Percentiles rank a stretch among this genome's conserved stretches.
phyloP scores from a whole-genome alignment of 2,329 filamentous ascomycete species.

The Ophiosphaerella korrae region DNA sequence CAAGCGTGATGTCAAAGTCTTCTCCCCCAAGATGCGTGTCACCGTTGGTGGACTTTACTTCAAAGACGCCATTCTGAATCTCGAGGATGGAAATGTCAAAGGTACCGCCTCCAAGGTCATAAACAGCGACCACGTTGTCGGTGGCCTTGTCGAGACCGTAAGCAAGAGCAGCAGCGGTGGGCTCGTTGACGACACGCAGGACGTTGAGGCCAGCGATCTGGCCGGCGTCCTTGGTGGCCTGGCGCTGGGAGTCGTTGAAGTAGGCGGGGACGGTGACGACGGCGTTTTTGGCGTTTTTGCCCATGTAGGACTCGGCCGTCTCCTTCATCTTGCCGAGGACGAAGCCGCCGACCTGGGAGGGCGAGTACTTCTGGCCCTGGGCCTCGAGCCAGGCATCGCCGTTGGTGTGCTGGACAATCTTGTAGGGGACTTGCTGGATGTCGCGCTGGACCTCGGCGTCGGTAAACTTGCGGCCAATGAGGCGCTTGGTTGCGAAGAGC shows the following conservation, averaged over 20 bases:
- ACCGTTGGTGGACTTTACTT: conserved; percentile 99
- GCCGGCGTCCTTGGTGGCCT: conserved; percentile 97
- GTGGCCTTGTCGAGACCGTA: conserved; percentile 96
- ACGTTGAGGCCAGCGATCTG: conserved; percentile 96
- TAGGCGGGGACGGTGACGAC: conserved; percentile 97
- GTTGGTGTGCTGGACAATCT: conserved; percentile 96
- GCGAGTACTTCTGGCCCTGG: conserved; percentile 93
- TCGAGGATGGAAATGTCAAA: conserved; percentile 99
- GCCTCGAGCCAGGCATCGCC: conserved; percentile 96
- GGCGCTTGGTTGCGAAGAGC: conserved; percentile 96
- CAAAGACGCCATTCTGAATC: conserved; percentile 97
- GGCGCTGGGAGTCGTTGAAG: conserved; percentile 98
- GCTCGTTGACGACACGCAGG: conserved; percentile 97
- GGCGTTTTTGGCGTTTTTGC: conserved; percentile 90
- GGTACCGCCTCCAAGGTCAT: conserved; percentile 97
- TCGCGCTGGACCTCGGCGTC: conserved; percentile 94
- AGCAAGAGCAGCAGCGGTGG: conserved; percentile 91
- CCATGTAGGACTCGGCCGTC: conserved; percentile 90
- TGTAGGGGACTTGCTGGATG: conserved; percentile 97
- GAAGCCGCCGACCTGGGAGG: conserved; percentile 97
- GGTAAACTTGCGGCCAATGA: conserved; percentile 96
- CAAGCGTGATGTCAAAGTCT: conserved; percentile 94
- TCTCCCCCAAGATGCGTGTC: conserved; percentile 98
- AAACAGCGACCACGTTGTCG: conserved; percentile 89
- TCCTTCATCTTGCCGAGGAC: conserved; percentile 99